Evolutionary conservation across 352 stramenopile species (phyloP).

Genomic region (Peronospora destructor): DNA sequence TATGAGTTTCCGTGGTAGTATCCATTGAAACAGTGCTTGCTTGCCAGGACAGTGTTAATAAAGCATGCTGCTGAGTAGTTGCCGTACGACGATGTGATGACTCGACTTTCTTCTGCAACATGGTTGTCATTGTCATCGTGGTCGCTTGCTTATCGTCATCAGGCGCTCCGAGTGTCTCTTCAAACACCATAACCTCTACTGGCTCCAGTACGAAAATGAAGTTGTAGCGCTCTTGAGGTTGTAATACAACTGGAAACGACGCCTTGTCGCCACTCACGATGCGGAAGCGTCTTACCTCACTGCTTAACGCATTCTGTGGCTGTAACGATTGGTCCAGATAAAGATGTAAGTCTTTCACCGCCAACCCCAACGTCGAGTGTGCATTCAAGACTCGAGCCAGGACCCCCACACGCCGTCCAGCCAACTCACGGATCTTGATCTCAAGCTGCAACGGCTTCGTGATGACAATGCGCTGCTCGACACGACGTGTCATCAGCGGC

Average conservation of each 20-base stretch:
- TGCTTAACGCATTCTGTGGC: slow-evolving; percentile 1
- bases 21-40: slow-evolving; percentile 18
- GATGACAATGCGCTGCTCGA: slow-evolving; percentile 46
- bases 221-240: slow-evolving; percentile 54
- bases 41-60: slow-evolving; percentile 65
- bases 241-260: slow-evolving; percentile 52
- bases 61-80: slow-evolving; percentile 32
- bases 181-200: slow-evolving; percentile 9
- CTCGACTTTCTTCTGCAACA: slow-evolving; percentile 16
- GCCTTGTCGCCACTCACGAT: slow-evolving; percentile 34
- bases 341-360: slow-evolving; percentile 55
- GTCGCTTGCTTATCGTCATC: slow-evolving; percentile 9
- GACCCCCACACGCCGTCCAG: slow-evolving; percentile 37
- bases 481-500: slow-evolving; percentile 34
- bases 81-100: slow-evolving; percentile 1
- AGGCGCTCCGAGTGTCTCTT: slow-evolving; percentile 12
- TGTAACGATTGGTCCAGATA: slow-evolving; percentile 47
- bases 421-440: slow-evolving; percentile 45
- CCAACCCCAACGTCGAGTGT: slow-evolving; percentile 33
- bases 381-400: slow-evolving; percentile 43
- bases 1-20: slow-evolving; percentile 58
- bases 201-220: slow-evolving; percentile 49
- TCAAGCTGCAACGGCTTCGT: slow-evolving; percentile 50
- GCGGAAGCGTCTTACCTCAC: slow-evolving; percentile 23
- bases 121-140: slow-evolving; percentile 6